Evolutionary conservation across 2,329 filamentous ascomycete genomes (phyloP).

Genomic region (Aspergillus unguis): DNA sequence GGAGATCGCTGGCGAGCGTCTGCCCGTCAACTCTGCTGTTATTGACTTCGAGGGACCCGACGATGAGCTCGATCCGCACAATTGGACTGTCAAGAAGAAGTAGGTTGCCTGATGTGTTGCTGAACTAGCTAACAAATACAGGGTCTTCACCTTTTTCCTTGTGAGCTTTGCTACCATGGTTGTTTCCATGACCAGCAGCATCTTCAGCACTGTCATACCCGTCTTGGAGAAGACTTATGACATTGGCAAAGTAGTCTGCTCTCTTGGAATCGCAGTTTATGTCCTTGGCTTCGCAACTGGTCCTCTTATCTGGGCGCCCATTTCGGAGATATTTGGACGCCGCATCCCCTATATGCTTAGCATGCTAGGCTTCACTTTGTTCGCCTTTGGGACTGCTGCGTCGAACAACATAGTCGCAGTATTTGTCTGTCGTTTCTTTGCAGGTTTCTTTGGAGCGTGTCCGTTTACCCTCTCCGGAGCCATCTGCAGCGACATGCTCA

Average conservation of each 20-base stretch:
- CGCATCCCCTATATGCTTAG: conserved; percentile 39
- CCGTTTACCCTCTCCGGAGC: conserved; percentile 1
- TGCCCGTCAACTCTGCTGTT: too few species aligned
- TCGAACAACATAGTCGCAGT: conserved; percentile 34
- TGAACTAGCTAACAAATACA: conserved; percentile 2
- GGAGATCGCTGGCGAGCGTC: too few species aligned
- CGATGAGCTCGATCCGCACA: conserved; percentile 1
- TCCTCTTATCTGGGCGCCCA: conserved; percentile 37
- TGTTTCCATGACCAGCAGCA: conserved; percentile 21
- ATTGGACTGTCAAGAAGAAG: conserved; percentile 12
- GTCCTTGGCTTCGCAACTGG: conserved; percentile 24
- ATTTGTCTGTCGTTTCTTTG: conserved; percentile 34
- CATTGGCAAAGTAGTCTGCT: conserved; percentile 13
- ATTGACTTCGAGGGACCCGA: background rate
- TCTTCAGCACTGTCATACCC: conserved; percentile 15
- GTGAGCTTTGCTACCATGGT: conserved; percentile 21
- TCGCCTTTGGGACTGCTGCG: conserved; percentile 43
- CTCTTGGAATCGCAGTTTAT: conserved; percentile 13
- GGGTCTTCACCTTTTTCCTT: conserved; percentile 12
- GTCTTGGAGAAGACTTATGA: conserved; percentile 3
- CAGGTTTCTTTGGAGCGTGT: conserved; percentile 1
- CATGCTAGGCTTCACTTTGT: conserved; percentile 38
- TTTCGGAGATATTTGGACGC: conserved; percentile 43
- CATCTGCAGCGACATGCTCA: conserved; percentile 5
- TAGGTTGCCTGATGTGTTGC: background rate